phyloP scores from a whole-genome alignment of 495 filamentous ascomycete genomes.

The Tuber indicum region DNA sequence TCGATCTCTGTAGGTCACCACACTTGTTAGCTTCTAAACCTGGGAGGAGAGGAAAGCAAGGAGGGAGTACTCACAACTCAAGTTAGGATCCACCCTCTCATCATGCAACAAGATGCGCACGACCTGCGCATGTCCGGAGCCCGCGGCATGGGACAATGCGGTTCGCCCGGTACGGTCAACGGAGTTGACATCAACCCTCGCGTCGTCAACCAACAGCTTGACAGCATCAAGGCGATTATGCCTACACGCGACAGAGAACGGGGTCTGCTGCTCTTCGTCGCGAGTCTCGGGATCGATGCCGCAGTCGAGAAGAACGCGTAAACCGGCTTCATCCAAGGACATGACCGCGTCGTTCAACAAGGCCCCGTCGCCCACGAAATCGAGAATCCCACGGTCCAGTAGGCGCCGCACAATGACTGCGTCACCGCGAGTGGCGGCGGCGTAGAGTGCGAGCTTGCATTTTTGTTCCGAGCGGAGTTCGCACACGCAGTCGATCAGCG shows the following conservation, averaged over 20 bases:
- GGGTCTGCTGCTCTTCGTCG: neutral
- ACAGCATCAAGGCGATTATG: neutral
- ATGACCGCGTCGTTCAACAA: neutral
- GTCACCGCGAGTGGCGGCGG: neutral
- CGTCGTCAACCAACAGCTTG: neutral
- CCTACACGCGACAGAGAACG: neutral
- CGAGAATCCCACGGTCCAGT: neutral
- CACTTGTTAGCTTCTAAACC: neutral
- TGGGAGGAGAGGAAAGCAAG: neutral
- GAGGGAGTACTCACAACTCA: neutral
- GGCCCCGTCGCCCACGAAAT: neutral
- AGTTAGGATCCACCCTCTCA: neutral
- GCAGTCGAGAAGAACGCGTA: neutral
- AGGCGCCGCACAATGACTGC: neutral
- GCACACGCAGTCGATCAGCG: slow-evolving; percentile 3
- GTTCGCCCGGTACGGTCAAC: neutral
- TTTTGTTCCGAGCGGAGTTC: neutral
- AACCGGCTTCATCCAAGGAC: neutral
- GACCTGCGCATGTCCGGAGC: neutral
- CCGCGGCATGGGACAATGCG: neutral
- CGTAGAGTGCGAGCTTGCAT: neutral
- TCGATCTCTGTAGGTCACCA: neutral
- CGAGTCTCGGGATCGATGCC: neutral
- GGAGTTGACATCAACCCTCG: neutral
- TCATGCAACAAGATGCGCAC: neutral